Base-by-base conservation (phyloP, 1,284 basidiomycete species). In the Hymenochaete sp. region DNA sequence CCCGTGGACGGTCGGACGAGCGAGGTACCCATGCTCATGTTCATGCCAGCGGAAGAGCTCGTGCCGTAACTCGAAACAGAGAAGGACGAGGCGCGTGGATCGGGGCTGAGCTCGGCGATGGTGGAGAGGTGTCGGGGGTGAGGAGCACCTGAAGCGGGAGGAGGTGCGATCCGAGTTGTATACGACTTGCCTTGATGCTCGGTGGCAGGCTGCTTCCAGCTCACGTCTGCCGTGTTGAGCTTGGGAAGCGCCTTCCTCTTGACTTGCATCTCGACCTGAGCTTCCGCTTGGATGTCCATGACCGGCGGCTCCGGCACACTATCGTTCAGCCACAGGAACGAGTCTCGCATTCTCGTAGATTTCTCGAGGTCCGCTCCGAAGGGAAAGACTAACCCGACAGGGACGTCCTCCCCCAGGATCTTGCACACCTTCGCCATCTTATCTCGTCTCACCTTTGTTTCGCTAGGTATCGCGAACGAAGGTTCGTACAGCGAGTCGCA, bases 361-460 rank as follows among this genome's bases (percentile, higher is more conserved):
- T 13, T 10, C 4, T 10, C 19, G 13, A 40, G n/a, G 36, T 27
- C 31, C n/a, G 35, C n/a, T n/a, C n/a, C n/a, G n/a, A n/a, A 26
- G n/a, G 48, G 48, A 24, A 47, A 50, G 3, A 50, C 48, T 8
- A 50, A 41, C 5, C 33, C 38, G 3, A 47, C 48, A 19, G 48
- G 48, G n/a, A 50, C 48, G 25, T 40, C 48, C 27, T 50, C 48
- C 6, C 48, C 48, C 8, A 50, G 45, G 9, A 45, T 22, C 44
- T 50, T 50, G 25, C 44, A 46, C n/a, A 50, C 45, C 26, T 45
- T 44, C 19, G 48, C 48, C 48, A 50, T 50, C 33, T 50, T 50
- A 21, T 45, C 45, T 3, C 48, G 44, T 24, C 44, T 38, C 22
- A 47, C 14, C 21, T 37, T 32, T 24, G 37, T 36, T 6, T 43